Conservation (phyloP, 2,329 filamentous ascomycete species). For the Apiospora sp. region DNA sequence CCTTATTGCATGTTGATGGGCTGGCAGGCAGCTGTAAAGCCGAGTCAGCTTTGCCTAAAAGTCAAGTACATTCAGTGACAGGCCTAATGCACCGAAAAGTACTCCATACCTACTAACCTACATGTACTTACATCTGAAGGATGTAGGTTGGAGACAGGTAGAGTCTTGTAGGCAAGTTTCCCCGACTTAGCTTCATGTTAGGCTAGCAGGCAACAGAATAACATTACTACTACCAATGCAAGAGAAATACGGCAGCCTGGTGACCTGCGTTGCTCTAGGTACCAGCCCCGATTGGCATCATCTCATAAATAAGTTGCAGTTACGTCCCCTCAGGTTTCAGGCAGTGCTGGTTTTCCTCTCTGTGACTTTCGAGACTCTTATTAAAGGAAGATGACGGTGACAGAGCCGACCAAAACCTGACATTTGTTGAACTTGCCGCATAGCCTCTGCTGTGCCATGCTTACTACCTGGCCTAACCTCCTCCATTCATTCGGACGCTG, state of each 20-base stretch:
- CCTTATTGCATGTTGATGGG: constrained; percentile 16
- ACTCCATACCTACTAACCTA: no score
- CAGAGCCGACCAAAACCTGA: neutral
- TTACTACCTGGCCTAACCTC: constrained; percentile 11
- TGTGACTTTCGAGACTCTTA: neutral
- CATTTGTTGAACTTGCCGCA: neutral
- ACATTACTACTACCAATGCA: neutral
- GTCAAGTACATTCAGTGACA: neutral
- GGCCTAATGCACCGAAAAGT: no score
- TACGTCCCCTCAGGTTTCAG: neutral
- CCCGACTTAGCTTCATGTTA: neutral
- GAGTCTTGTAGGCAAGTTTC: no score
- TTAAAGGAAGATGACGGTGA: neutral
- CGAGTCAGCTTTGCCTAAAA: neutral
- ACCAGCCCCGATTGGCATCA: neutral
- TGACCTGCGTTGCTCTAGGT: neutral
- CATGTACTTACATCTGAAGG: no score
- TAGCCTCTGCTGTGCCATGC: constrained; percentile 18
- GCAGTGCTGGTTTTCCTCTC: neutral
- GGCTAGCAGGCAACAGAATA: constrained; percentile 22
- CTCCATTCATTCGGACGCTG: neutral
- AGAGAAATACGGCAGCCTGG: constrained; percentile 23
- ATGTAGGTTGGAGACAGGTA: no score
- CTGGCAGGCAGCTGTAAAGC: constrained; percentile 17
- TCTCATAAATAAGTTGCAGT: neutral